A percentile compares a stretch with the other conserved stretches of the same genome.
phyloP scores from a whole-genome alignment of 1,284 basidiomycete species.

The Tylopilus orsonianus region DNA sequence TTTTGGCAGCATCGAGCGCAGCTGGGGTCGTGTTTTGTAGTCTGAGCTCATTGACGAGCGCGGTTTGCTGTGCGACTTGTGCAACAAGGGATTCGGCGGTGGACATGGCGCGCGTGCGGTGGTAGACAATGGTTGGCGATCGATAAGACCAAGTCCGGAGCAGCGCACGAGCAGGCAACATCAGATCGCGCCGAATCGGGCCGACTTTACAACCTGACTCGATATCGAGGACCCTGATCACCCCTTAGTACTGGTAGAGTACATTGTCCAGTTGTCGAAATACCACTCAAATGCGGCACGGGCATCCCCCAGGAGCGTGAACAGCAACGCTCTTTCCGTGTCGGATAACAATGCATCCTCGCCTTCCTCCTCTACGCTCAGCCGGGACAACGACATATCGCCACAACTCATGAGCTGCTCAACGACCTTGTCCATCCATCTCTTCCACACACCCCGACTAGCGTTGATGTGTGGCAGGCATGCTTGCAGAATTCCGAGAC shows the following conservation, averaged over 20 bases:
- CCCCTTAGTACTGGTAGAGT: conserved; percentile 10
- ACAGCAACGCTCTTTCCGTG: conserved; percentile 15
- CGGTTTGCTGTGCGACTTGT: conserved; percentile 54
- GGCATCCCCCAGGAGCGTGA: conserved; percentile 21
- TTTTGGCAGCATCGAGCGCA: conserved; percentile 62
- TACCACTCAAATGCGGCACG: conserved; percentile 29
- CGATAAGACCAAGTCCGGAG: conserved; percentile 25
- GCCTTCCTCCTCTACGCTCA: conserved; percentile 9
- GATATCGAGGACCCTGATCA: conserved; percentile 26
- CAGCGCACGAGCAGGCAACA: conserved; percentile 18
- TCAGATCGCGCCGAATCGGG: conserved; percentile 14
- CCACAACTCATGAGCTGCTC: conserved; percentile 20
- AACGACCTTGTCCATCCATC: conserved; percentile 26
- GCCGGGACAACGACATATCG: conserved; percentile 14
- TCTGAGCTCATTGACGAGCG: conserved; percentile 59
- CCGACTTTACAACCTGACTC: conserved; percentile 17
- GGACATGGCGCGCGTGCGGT: conserved; percentile 24
- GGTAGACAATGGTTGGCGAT: conserved; percentile 18
- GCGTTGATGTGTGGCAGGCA: conserved; percentile 24
- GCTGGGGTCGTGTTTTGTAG: conserved; percentile 50
- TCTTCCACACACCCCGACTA: conserved; percentile 23
- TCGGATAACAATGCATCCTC: conserved; percentile 14
- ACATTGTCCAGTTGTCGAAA: conserved; percentile 11
- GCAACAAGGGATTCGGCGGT: conserved; percentile 43
- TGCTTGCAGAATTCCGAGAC: conserved; percentile 18